A percentile compares a stretch with the other conserved stretches of the same genome.
Conservation (phyloP, 1,139 yeast genomes). For the Sugiyamaella grinbergsii region DNA sequence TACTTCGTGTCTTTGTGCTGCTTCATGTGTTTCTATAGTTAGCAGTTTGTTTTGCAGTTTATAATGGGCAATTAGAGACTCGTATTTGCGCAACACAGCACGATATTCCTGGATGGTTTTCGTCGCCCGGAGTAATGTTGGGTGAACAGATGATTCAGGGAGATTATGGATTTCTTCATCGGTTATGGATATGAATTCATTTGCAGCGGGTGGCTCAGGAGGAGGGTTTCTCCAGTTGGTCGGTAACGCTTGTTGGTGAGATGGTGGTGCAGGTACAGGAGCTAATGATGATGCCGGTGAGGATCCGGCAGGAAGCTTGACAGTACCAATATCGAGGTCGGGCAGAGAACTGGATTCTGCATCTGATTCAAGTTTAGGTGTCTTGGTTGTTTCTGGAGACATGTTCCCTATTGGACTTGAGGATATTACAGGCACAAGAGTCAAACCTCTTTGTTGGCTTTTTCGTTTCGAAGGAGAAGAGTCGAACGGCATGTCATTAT, state of each 20-base stretch:
- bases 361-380: neutral
- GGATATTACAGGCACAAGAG: neutral
- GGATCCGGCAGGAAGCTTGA: neutral
- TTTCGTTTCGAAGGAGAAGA: conserved; percentile 9
- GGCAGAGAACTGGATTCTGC: too few relatives aligned
- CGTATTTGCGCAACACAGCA: conserved; percentile 22
- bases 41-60: conserved; percentile 47
- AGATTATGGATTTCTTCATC: conserved; percentile 22
- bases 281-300: too few relatives aligned
- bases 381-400: neutral
- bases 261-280: too few relatives aligned
- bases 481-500: neutral
- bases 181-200: conserved; percentile 16
- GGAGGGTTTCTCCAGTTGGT: conserved; percentile 16
- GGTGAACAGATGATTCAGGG: conserved; percentile 18
- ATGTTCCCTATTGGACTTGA: neutral
- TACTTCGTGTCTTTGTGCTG: conserved; percentile 49
- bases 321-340: too few relatives aligned
- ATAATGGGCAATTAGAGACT: conserved; percentile 29
- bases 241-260: conserved; percentile 5
- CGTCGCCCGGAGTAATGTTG: conserved; percentile 20
- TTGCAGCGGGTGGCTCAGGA: conserved; percentile 18
- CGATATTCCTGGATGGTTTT: conserved; percentile 23
- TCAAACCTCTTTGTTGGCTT: neutral
- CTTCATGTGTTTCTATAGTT: conserved; percentile 44